Base-by-base conservation (phyloP, 179 eudicot genomes). In the Beta macrorhiza region DNA sequence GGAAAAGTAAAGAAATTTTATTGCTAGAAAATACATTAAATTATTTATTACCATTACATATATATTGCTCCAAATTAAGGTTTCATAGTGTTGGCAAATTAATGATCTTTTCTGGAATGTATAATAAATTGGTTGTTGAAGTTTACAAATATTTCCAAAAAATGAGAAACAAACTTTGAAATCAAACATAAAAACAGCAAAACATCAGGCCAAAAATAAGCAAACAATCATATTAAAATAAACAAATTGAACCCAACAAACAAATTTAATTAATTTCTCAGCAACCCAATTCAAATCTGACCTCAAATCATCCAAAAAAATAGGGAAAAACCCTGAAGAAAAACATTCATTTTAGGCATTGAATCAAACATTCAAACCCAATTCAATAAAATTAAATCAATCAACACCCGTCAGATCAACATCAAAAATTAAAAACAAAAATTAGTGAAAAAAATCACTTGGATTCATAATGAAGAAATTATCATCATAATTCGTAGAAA, bases 281-380 rank as follows among this genome's bases (percentile, higher is more conserved):
- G 7, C 13, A 80, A 78, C 81, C 86, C 79, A 81, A 74, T 59
- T 78, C 70, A 80, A 78, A 80, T 80, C 82, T 72, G 58, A 49
- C 78, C 58, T 49, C 1, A 16, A 80, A 59, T 72, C 20, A 51
- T 56, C 68, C 55, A 59, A 25, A 20, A 73, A 25, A 16, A 22
- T 22, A 8, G 5, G 12, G 9, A 55, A 47, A 59, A 79, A 58
- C 37, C 51, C 37, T 58, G 7, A 20, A 55, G 2, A 7, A 68
- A 49, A 78, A 78, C 2, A 55, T 51, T 52, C 49, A 68, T 19
- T 5, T 19, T 11, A 37, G 16, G 10, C 67, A 68, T 78, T 68
- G 51, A 51, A 53, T 55, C 25, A 68, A 9, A 56, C 55, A 70
- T 57, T 71, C 52, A 79, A 20, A 20, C 32, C 42, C 81, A 44